Percentiles rank a stretch among this genome's conserved stretches.
Conservation (phyloP, 1,139 yeast genomes). For the Candida sanyaensis region DNA sequence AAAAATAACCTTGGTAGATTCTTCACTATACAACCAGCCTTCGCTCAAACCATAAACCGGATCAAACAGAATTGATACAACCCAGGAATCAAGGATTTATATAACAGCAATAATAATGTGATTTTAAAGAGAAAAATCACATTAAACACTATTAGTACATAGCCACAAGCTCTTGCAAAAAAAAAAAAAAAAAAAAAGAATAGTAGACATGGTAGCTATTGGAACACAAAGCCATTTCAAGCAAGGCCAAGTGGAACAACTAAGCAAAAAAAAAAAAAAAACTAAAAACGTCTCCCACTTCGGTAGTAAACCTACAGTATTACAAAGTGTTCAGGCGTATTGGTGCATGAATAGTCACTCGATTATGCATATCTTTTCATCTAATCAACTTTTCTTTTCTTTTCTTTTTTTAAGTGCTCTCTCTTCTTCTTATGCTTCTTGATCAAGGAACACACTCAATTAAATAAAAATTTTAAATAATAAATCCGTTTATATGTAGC, state of each 20-base stretch:
- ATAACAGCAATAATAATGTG: too few relatives aligned
- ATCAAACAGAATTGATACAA: background rate
- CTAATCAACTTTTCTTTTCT: background rate
- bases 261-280: too few relatives aligned
- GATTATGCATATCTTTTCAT: background rate
- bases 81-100: background rate
- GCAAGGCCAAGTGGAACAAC: background rate
- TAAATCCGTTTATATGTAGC: background rate
- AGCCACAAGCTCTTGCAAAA: background rate
- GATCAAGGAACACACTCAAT: background rate
- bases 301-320: background rate
- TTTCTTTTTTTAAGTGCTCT: background rate
- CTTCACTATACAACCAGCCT: background rate
- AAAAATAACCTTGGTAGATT: background rate
- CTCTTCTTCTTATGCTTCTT: background rate
- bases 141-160: background rate
- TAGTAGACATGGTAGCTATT: background rate
- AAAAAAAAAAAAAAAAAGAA: background rate
- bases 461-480: background rate
- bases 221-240: background rate
- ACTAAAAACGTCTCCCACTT: background rate
- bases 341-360: slow-evolving; percentile 1
- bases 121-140: too few relatives aligned
- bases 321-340: background rate
- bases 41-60: background rate